Evolutionary conservation across 345 rosid genomes (phyloP).

Genomic region (Excoecaria cochinchinensis): DNA sequence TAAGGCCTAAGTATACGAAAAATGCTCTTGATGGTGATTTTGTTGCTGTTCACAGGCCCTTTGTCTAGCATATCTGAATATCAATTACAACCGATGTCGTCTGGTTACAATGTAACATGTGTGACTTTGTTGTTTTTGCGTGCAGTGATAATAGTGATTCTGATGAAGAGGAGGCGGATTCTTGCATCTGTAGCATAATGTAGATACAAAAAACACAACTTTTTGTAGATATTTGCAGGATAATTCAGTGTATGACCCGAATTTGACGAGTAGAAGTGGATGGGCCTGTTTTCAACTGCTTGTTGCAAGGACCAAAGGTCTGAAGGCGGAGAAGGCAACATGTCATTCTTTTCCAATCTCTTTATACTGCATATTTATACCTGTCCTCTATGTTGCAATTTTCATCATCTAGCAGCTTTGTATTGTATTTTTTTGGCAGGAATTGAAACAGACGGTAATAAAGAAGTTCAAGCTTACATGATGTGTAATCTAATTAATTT

Average conservation of each 20-base stretch:
- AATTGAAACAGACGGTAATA: slow-evolving; percentile 14
- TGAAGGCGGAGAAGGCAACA: slow-evolving; percentile 22
- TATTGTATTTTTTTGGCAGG: slow-evolving; percentile 4
- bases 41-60: not conserved
- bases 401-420: slow-evolving; percentile 16
- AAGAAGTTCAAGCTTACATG: slow-evolving; percentile 15
- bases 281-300: slow-evolving; percentile 24
- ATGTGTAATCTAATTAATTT: slow-evolving; percentile 1
- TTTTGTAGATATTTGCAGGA: slow-evolving; percentile 22
- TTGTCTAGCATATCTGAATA: not conserved
- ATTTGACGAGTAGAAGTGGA: slow-evolving; percentile 15
- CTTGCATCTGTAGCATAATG: slow-evolving; percentile 88
- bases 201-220: slow-evolving; percentile 34
- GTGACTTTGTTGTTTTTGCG: slow-evolving; percentile 13
- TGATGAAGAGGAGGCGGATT: slow-evolving; percentile 77
- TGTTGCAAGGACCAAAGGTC: slow-evolving; percentile 21
- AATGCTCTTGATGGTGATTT: not conserved
- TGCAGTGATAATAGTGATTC: slow-evolving; percentile 86
- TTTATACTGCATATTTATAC: slow-evolving; percentile 1
- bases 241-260: slow-evolving; percentile 8
- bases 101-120: not conserved
- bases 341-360: slow-evolving; percentile 21
- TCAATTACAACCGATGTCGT: not conserved
- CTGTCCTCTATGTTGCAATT: not conserved
- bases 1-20: not conserved